Percentiles rank a stretch among this genome's conserved stretches.
Evolutionary conservation across 1,284 basidiomycete species (phyloP).

Genomic region (Irpex sp.): DNA sequence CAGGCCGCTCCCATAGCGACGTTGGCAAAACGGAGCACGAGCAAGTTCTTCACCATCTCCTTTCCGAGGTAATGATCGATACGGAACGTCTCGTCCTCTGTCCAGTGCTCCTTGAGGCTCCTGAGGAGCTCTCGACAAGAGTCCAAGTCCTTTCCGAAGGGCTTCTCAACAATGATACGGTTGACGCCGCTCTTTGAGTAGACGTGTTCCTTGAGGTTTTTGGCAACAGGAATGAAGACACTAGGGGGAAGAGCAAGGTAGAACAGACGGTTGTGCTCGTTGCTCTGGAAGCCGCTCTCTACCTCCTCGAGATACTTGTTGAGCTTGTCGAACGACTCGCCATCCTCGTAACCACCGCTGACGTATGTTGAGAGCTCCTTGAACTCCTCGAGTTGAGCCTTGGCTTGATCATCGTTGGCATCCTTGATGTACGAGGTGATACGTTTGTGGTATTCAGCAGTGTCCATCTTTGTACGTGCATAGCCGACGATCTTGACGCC

Average conservation of each 20-base stretch:
- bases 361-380: slow-evolving; percentile 79
- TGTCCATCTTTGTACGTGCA: slow-evolving; percentile 93
- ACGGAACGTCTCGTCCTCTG: slow-evolving; percentile 94
- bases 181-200: slow-evolving; percentile 75
- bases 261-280: slow-evolving; percentile 78
- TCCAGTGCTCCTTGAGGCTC: slow-evolving; percentile 84
- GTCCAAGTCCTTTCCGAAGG: slow-evolving; percentile 91
- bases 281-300: slow-evolving; percentile 65
- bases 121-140: slow-evolving; percentile 80
- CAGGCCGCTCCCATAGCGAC: slow-evolving; percentile 82
- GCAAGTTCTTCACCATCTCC: slow-evolving; percentile 98
- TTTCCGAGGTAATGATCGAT: slow-evolving; percentile 98
- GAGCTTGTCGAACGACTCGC: slow-evolving; percentile 73
- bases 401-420: slow-evolving; percentile 56
- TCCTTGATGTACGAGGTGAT: slow-evolving; percentile 83
- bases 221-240: slow-evolving; percentile 87
- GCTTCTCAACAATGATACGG: slow-evolving; percentile 95
- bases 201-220: slow-evolving; percentile 78
- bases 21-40: slow-evolving; percentile 93
- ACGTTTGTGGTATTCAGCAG: slow-evolving; percentile 82
- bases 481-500: slow-evolving; percentile 91
- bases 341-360: slow-evolving; percentile 85
- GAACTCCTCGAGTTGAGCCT: slow-evolving; percentile 75
- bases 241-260: slow-evolving; percentile 94
- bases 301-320: slow-evolving; percentile 75